Evolutionary conservation across 805 yeast genomes (phyloP), one percentile per base, ranked within the genome.

Genomic region (Starmerella floricola): DNA sequence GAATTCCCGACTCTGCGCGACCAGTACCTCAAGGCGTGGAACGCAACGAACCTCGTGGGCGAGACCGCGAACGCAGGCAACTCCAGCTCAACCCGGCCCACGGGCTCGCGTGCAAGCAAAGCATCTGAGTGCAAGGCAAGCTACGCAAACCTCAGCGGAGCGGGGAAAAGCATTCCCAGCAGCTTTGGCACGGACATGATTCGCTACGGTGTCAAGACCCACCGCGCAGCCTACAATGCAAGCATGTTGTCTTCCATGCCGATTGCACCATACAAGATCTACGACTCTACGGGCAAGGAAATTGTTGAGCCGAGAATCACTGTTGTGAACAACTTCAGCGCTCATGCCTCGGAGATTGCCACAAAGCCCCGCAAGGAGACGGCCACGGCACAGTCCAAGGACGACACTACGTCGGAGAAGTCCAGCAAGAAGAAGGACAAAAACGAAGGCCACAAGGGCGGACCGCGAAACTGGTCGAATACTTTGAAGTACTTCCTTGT

Each of bases 1-100:
- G 88, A 80, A 54, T 79, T 66, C 53, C 62, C 58, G 32, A 69
- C 73, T 43, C 67, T 79, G 44, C 58, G 67, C 34, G 27, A 40
- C 5, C 46, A 48, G 39, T 50, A 40, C 24, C 20, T 17, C 2
- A 36, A 38, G 20, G 42, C 20, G 30, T 18, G 8, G 10, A 16
- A n/a, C 17, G 26, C 26, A 6, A 23, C 26, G 26, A 23, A 10
- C 26, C 26, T 10, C 10, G 10, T 6, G 26, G 26, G 10, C 26
- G 26, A 23, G 10, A 23, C 10, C 26, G 10, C 26, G 6, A 23
- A 23, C n/a, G n/a, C n/a, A n/a, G n/a, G n/a, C n/a, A n/a, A n/a
- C n/a, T 6, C 17, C 13, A 26, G 29, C 10, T 11, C 29, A 26
- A 26, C 29, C 29, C 29, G 29, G 31, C 17, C 17, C 31, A 12